These are phyloP conservation scores for Cynara cardunculus DNA, from an alignment of 129 eudicot species.

Conservation along the genomic window DNA sequence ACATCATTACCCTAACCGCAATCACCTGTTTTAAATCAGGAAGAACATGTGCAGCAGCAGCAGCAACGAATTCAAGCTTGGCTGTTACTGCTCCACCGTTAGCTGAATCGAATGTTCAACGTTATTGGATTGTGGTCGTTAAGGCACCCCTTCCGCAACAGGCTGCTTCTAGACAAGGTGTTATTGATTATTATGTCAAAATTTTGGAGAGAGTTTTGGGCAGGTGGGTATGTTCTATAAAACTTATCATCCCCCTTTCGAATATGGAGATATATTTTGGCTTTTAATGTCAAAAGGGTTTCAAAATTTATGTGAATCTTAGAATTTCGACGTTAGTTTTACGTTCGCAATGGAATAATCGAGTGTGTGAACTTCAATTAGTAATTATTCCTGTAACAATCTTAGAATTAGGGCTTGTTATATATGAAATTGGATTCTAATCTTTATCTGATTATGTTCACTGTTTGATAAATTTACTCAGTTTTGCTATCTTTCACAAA, in stretches of 20 bases:
- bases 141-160: conserved; percentile 47
- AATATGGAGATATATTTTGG: background rate
- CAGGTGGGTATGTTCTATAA: conserved; percentile 40
- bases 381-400: background rate
- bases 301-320: background rate
- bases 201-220: conserved; percentile 52
- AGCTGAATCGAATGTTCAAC: conserved; percentile 6
- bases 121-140: conserved; percentile 67
- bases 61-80: conserved; percentile 19
- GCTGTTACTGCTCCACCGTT: conserved; percentile 25
- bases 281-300: background rate
- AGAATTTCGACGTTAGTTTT: too few species aligned
- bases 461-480: background rate
- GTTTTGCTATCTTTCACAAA: background rate
- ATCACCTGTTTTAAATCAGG: background rate
- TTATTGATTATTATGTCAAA: conserved; percentile 66
- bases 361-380: background rate
- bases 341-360: too few species aligned
- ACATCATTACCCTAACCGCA: conserved; percentile 17
- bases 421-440: background rate
- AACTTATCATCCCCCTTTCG: background rate
- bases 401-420: background rate
- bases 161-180: conserved; percentile 36
- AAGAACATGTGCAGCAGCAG: background rate
- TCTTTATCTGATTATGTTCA: background rate